These are phyloP conservation scores for Simplicillium aogashimaense DNA, from an alignment of 2,329 filamentous ascomycete genomes.

Conservation along the genomic window DNA sequence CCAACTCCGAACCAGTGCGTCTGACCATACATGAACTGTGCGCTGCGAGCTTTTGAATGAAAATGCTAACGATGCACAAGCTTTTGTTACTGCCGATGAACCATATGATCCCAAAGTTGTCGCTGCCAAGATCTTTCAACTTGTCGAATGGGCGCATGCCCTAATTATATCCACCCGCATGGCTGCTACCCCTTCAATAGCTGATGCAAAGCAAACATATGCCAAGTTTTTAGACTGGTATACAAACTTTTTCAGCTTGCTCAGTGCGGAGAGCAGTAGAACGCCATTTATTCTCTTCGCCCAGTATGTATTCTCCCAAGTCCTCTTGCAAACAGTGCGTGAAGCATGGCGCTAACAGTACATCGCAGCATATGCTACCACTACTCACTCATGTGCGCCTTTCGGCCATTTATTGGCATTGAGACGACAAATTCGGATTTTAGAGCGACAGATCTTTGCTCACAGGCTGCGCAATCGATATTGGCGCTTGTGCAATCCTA, in stretches of 20 bases:
- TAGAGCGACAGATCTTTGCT: conserved; percentile 1
- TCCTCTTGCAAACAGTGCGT: not conserved
- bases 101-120: too few relatives aligned
- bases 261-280: not conserved
- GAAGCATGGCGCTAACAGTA: not conserved
- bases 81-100: too few relatives aligned
- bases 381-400: conserved; percentile 8
- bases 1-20: too few relatives aligned
- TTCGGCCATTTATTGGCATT: conserved; percentile 5
- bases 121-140: too few relatives aligned
- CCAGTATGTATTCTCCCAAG: conserved; percentile 6
- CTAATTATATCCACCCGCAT: too few relatives aligned
- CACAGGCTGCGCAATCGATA: not conserved
- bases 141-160: too few relatives aligned
- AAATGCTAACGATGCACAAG: too few relatives aligned
- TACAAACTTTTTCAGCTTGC: conserved; percentile 6
- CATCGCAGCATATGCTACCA: conserved; percentile 10
- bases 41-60: too few relatives aligned
- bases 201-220: conserved; percentile 4
- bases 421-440: not conserved
- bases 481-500: conserved; percentile 8
- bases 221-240: conserved; percentile 11
- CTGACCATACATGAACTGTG: too few relatives aligned
- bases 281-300: conserved; percentile 9
- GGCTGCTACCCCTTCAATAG: not conserved